Evolutionary conservation across 257 asterid species (phyloP), one percentile per base, ranked within the genome.

Genomic region (Vinca minor): DNA sequence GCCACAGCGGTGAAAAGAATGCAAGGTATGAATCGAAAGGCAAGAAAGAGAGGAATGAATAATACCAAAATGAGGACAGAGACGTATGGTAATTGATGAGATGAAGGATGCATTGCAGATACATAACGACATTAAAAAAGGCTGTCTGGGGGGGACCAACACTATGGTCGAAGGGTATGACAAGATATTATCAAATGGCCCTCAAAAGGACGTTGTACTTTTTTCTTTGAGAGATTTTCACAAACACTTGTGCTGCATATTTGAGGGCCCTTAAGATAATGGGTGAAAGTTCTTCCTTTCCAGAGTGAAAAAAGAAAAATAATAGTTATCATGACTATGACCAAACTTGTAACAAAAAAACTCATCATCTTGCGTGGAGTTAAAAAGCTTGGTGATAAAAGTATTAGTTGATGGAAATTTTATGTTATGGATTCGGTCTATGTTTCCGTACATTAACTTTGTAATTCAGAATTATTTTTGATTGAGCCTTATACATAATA

Each of bases 91-190:
- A 59, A 34, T 59, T 68, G 45, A 48, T 68, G 61, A 47, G 32
- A 59, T 8, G 35, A 41, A 31, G 25, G 48, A 32, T 48, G 57
- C 42, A n/a, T n/a, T n/a, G n/a, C 7, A 42, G 14, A 65, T 71
- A 78, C 81, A 61, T 59, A 74, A 78, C 63, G 86, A 81, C 80
- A 77, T 57, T 58, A 41, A 63, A 70, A 73, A 69, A 66, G 78
- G 64, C 75, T 69, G 76, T 71, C 69, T 50, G 60, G 42, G 7
- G 60, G 11, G 42, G 71, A 58, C 60, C 72, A 70, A 67, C 69
- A 57, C 70, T 64, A 70, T 64, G 62, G 66, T 53, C 25, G 49
- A 64, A 67, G 65, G 72, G 59, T 53, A 26, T 13, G 76, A 71
- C 34, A 59, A 36, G 49, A 65, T n/a, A 49, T 57, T 59, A 69